Percentiles rank a stretch among this genome's conserved stretches.
Conservation (phyloP, 768 basidiomycete genomes). For the Mycena pura region DNA sequence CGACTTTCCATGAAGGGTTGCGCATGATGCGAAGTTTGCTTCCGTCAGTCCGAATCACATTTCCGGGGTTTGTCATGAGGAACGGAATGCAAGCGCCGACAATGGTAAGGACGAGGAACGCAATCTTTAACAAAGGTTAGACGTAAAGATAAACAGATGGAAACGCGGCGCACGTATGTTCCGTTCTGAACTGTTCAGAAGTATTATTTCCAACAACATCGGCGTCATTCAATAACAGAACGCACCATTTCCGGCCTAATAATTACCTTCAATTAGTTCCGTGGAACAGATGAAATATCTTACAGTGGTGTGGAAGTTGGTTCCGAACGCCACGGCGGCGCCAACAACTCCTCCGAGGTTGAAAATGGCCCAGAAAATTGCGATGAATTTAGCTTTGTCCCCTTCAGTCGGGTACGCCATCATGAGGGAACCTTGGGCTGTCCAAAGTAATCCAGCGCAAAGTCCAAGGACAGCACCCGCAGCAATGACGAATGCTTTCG, state of each 20-base stretch:
- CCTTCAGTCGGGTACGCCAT: slow-evolving; percentile 81
- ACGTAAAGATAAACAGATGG: neutral
- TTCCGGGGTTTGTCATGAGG: slow-evolving; percentile 73
- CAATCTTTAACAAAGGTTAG: slow-evolving; percentile 57
- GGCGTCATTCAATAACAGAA: slow-evolving; percentile 1
- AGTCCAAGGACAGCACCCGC: slow-evolving; percentile 78
- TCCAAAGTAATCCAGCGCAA: slow-evolving; percentile 78
- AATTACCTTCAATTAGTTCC: neutral
- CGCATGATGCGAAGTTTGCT: slow-evolving; percentile 65
- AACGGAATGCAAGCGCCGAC: slow-evolving; percentile 73
- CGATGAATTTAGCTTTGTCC: slow-evolving; percentile 80
- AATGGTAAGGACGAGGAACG: slow-evolving; percentile 73
- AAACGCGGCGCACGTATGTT: slow-evolving; percentile 65
- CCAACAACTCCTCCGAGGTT: slow-evolving; percentile 84
- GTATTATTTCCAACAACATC: neutral
- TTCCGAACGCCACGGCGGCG: slow-evolving; percentile 73
- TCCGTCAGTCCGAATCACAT: slow-evolving; percentile 79
- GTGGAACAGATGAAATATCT: slow-evolving; percentile 29
- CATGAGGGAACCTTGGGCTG: slow-evolving; percentile 84
- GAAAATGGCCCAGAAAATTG: slow-evolving; percentile 86
- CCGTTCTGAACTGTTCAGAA: slow-evolving; percentile 62
- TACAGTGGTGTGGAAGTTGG: slow-evolving; percentile 71
- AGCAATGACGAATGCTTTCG: slow-evolving; percentile 69
- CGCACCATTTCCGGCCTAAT: slow-evolving; percentile 50
- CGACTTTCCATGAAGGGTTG: slow-evolving; percentile 80